Evolutionary conservation across 768 basidiomycete genomes (phyloP).

Genomic region (Ramaria sp.): DNA sequence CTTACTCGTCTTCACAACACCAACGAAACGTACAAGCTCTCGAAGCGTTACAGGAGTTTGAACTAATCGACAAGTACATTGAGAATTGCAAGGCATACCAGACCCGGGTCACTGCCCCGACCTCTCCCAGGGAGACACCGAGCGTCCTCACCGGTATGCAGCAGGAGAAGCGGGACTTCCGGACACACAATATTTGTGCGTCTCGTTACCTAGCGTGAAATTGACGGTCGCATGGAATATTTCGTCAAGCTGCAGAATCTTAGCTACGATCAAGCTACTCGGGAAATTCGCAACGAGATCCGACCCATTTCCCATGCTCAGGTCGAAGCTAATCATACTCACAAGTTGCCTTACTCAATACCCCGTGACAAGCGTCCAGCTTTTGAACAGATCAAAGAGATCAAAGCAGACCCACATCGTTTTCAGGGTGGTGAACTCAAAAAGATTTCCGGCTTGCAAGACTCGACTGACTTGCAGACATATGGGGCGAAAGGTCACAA

Average conservation of each 20-base stretch:
- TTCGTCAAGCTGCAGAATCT: slow-evolving; percentile 96
- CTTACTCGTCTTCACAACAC: slow-evolving; percentile 99
- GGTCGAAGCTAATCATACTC: slow-evolving; percentile 66
- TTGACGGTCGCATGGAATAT: slow-evolving; percentile 57
- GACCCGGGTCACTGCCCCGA: slow-evolving; percentile 47
- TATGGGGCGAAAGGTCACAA: slow-evolving; percentile 94
- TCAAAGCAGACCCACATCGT: slow-evolving; percentile 77
- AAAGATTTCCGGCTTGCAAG: slow-evolving; percentile 98
- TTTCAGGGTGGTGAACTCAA: slow-evolving; percentile 69
- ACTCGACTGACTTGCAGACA: slow-evolving; percentile 95
- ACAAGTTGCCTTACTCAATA: slow-evolving; percentile 75
- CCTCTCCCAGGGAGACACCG: slow-evolving; percentile 76
- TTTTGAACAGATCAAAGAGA: slow-evolving; percentile 84
- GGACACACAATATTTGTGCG: slow-evolving; percentile 89
- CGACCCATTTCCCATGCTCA: slow-evolving; percentile 64
- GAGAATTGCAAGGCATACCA: slow-evolving; percentile 75
- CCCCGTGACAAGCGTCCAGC: slow-evolving; percentile 54
- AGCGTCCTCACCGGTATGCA: slow-evolving; percentile 85
- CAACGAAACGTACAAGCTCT: slow-evolving; percentile 94
- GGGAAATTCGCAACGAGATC: slow-evolving; percentile 81
- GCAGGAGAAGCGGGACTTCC: slow-evolving; percentile 82
- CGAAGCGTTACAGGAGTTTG: slow-evolving; percentile 89
- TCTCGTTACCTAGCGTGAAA: slow-evolving; percentile 69
- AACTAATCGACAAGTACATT: slow-evolving; percentile 99
- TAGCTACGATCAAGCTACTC: slow-evolving; percentile 90